Evolutionary conservation across 805 yeast genomes (phyloP), one percentile per base, ranked within the genome.

Genomic region (Metschnikowia cerradonensis): DNA sequence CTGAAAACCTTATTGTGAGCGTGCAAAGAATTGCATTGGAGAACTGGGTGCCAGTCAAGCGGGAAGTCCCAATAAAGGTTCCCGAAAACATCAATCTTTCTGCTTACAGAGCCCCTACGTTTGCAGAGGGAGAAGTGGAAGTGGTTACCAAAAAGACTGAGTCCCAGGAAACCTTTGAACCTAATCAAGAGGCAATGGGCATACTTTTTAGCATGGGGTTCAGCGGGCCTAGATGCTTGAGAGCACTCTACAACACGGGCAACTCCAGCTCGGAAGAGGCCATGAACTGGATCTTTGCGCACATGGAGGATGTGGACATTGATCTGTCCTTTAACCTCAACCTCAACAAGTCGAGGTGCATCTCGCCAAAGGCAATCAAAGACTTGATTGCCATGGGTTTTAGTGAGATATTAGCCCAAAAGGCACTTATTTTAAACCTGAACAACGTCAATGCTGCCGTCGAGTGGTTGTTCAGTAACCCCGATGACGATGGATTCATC

Each of bases 1-100:
- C 99, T 0, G 71, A 81, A n/a, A 76, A 79, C 10, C 71, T 94
- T 30, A 79, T 88, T 3, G 72, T 89, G 0, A 84, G 84, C 54
- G 88, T 90, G 2, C 85, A 89, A 54, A 77, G 98, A 61, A 89
- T 92, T 50, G 83, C 85, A 55, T 69, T 95, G 35, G 87, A 84
- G 41, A 89, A 90, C 61, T 94, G 97, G 98, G 86, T 83, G 1
- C 97, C 98, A 0, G 74, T 81, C 0, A 94, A 94, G 65, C 76
- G 88, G 0, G 86, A 83, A 53, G 88, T 85, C 4, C 95, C 95
- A 2, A 75, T 92, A 13, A 67, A 46, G 56, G 81, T 62, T 71
- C 86, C 63, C 69, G 76, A 50, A 62, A 26, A 33, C 2, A 59
- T 86, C 40, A 74, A 78, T 52, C 53, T 92, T 1, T 65, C 73